These are phyloP conservation scores for Cordyceps militaris DNA, from an alignment of 2,329 filamentous ascomycete species.

Conservation along the genomic window DNA sequence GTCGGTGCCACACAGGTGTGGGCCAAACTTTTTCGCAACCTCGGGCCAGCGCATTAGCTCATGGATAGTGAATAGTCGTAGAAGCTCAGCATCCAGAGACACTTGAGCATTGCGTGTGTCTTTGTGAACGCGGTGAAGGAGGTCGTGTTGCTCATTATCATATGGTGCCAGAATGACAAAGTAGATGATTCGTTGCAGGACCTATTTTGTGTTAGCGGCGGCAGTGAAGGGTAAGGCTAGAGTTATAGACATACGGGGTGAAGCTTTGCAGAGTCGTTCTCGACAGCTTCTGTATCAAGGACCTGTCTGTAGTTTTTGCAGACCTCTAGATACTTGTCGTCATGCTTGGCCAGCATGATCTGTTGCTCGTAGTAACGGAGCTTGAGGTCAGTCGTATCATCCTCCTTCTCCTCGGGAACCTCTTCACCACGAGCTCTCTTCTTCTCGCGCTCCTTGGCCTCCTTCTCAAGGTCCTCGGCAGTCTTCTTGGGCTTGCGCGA, in stretches of 20 bases:
- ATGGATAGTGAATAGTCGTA: conserved; percentile 90
- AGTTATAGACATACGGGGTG: conserved; percentile 59
- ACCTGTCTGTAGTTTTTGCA: conserved; percentile 99
- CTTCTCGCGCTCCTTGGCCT: conserved; percentile 81
- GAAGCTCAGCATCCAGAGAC: conserved; percentile 71
- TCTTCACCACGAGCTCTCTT: conserved; percentile 74
- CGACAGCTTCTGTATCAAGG: conserved; percentile 89
- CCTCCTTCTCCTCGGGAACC: conserved; percentile 67
- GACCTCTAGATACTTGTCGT: conserved; percentile 92
- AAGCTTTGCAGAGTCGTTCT: conserved; percentile 80
- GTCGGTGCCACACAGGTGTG: conserved; percentile 80
- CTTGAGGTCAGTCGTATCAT: conserved; percentile 95
- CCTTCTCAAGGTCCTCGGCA: conserved; percentile 81
- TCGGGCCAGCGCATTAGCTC: conserved; percentile 99
- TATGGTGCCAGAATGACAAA: conserved; percentile 94
- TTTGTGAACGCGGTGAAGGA: conserved; percentile 84
- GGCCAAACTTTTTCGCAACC: conserved; percentile 80
- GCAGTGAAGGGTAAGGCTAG: not conserved
- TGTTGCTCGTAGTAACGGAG: conserved; percentile 96
- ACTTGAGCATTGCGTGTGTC: conserved; percentile 77
- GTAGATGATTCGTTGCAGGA: conserved; percentile 92
- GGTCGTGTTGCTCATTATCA: conserved; percentile 97
- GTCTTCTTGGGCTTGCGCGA: conserved; percentile 86
- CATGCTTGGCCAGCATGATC: conserved; percentile 90
- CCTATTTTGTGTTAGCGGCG: conserved; percentile 39